Evolutionary conservation across 169 alveolate species (phyloP).

Genomic region (Cystoisospora suis): DNA sequence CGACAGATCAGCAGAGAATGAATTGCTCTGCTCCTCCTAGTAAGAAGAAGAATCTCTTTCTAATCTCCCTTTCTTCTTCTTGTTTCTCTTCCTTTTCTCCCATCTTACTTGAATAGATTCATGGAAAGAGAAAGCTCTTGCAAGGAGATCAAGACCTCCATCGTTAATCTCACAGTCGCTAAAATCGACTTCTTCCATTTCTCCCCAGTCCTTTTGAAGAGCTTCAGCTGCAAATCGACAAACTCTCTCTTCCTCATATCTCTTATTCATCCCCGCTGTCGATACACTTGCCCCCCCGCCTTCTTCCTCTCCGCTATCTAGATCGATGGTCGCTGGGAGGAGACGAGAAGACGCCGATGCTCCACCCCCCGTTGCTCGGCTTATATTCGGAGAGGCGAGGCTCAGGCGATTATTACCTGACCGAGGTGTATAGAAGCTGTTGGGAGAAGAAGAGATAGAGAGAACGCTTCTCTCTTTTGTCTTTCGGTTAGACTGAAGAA

Average conservation of each 20-base stretch:
- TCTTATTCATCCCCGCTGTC: not conserved
- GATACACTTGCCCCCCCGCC: not conserved
- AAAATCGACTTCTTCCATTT: not conserved
- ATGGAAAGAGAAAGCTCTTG: not conserved
- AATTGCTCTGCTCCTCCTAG: too few species aligned
- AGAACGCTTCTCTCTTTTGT: too few species aligned
- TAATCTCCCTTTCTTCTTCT: not conserved
- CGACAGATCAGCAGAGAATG: too few species aligned
- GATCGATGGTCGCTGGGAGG: too few species aligned
- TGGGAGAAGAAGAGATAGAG: not conserved
- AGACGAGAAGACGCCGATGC: too few species aligned
- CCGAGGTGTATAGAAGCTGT: not conserved
- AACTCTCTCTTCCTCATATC: not conserved
- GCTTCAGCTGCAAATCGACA: constrained; percentile 8
- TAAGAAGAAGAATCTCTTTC: too few species aligned
- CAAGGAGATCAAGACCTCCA: not conserved
- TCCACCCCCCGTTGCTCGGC: not conserved
- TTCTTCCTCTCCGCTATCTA: not conserved
- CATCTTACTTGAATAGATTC: not conserved
- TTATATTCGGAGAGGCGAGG: not conserved
- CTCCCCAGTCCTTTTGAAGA: not conserved
- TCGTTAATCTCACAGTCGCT: not conserved
- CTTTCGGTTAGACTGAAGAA: too few species aligned
- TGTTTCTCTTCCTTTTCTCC: not conserved
- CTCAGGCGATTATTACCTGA: not conserved